Conservation (phyloP, 345 rosid genomes). For the Gossypioides kirkii region DNA sequence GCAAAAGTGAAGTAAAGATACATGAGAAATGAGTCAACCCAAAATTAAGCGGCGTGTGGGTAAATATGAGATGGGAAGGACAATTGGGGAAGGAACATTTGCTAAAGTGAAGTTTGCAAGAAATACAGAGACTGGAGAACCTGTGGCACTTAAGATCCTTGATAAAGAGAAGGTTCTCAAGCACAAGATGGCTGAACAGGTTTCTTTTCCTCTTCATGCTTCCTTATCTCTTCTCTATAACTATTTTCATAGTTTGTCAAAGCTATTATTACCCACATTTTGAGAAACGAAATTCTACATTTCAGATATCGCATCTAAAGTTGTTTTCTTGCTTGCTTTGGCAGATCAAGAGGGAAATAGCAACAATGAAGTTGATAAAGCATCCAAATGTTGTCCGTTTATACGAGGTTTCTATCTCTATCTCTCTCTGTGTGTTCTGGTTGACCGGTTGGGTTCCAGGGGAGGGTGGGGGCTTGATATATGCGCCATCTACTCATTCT, state of each 20-base stretch:
- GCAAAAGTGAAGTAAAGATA: slow-evolving; percentile 2
- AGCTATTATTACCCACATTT: neutral
- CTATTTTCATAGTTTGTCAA: neutral
- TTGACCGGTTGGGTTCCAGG: neutral
- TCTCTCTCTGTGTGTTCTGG: neutral
- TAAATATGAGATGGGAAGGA: slow-evolving; percentile 90
- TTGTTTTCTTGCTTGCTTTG: slow-evolving; percentile 19
- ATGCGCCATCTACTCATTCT: neutral
- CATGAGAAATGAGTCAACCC: slow-evolving; percentile 51
- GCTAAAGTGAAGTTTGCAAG: slow-evolving; percentile 96
- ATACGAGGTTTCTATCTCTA: slow-evolving; percentile 52
- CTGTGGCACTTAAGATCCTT: slow-evolving; percentile 91
- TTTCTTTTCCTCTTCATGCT: slow-evolving; percentile 14
- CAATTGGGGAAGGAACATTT: slow-evolving; percentile 95
- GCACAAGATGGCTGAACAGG: slow-evolving; percentile 99
- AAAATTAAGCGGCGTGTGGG: slow-evolving; percentile 82
- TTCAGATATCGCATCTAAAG: neutral
- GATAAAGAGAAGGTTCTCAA: slow-evolving; percentile 94
- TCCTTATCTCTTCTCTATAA: neutral
- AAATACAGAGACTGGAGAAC: slow-evolving; percentile 79
- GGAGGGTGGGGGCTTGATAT: neutral
- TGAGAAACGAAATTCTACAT: neutral
- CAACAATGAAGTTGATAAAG: slow-evolving; percentile 88
- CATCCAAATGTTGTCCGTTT: slow-evolving; percentile 91
- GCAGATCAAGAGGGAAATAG: slow-evolving; percentile 88